phyloP scores from a whole-genome alignment of 2,329 filamentous ascomycete genomes.

The Xylaria sp. region DNA sequence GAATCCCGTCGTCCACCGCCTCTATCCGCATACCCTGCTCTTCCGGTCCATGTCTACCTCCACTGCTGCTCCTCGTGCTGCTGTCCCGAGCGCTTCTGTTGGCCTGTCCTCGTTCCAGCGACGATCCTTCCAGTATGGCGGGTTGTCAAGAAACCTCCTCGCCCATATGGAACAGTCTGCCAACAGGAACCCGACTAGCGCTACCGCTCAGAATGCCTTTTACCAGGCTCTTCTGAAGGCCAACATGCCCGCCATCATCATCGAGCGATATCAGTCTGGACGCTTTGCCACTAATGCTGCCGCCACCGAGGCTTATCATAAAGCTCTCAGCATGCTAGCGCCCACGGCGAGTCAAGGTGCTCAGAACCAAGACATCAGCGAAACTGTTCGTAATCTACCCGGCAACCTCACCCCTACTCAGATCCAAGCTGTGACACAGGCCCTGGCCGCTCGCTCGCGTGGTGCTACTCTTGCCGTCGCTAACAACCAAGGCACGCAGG shows the following conservation, averaged over 20 bases:
- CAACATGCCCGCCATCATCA: constrained; percentile 90
- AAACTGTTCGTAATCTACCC: constrained; percentile 43
- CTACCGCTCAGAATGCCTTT: constrained; percentile 89
- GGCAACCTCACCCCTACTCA: constrained; percentile 63
- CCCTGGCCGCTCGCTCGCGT: constrained; percentile 73
- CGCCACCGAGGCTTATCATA: constrained; percentile 79
- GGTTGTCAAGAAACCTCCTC: constrained; percentile 68
- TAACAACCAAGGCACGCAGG: constrained; percentile 52
- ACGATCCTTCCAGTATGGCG: constrained; percentile 52
- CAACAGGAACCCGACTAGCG: constrained; percentile 88
- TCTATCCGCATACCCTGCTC: constrained; percentile 32
- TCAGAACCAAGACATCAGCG: constrained; percentile 29
- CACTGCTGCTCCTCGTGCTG: constrained; percentile 27
- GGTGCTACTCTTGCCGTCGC: constrained; percentile 69
- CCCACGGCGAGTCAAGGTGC: constrained; percentile 42
- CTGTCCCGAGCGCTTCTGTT: constrained; percentile 26
- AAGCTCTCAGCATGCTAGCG: constrained; percentile 63
- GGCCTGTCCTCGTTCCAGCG: constrained; percentile 34
- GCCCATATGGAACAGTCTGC: constrained; percentile 89
- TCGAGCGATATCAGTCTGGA: constrained; percentile 87
- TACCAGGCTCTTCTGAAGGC: constrained; percentile 90
- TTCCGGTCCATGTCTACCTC: constrained; percentile 38
- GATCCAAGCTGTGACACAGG: constrained; percentile 80
- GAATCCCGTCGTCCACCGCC: constrained; percentile 37
- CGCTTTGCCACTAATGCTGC: constrained; percentile 81